Percentiles rank a stretch among this genome's conserved stretches.
phyloP scores from a whole-genome alignment of 202 grass and related monocot species.

The Cymbopogon flexuosus region DNA sequence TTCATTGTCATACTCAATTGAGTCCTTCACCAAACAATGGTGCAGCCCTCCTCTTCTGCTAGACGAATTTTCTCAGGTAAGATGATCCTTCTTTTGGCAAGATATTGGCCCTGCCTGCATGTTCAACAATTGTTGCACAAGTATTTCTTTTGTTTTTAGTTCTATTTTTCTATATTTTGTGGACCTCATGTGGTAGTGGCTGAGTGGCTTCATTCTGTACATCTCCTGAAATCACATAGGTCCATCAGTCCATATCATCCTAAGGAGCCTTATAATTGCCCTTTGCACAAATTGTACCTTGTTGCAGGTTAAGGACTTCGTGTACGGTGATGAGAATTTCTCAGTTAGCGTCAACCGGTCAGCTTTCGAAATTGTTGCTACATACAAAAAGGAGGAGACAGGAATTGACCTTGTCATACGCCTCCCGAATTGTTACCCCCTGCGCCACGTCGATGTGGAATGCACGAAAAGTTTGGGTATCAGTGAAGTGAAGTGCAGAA shows the following conservation, averaged over 20 bases:
- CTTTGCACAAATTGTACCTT: neutral
- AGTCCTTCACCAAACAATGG: conserved; percentile 85
- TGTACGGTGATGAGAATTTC: conserved; percentile 80
- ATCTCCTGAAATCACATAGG: neutral
- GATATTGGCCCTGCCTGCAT: neutral
- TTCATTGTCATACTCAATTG: conserved; percentile 56
- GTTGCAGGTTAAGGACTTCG: conserved; percentile 70
- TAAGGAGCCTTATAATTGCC: neutral
- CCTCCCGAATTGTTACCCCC: conserved; percentile 72
- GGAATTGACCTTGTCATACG: conserved; percentile 91
- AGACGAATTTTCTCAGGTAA: conserved; percentile 87
- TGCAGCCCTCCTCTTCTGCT: conserved; percentile 82
- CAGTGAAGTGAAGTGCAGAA: conserved; percentile 83
- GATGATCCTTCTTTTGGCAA: neutral
- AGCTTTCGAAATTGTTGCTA: conserved; percentile 80
- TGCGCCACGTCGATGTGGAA: conserved; percentile 85
- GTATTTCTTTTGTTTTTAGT: neutral
- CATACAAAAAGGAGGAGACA: conserved; percentile 98
- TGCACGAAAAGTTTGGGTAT: conserved; percentile 82
- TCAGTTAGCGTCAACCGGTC: conserved; percentile 70
- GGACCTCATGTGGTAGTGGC: neutral
- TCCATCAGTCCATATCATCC: neutral
- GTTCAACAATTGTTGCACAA: neutral
- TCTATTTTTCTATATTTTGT: neutral
- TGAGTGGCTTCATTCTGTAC: neutral